These are phyloP conservation scores for Xylaria grammica DNA, from an alignment of 495 filamentous ascomycete genomes.

Conservation along the genomic window DNA sequence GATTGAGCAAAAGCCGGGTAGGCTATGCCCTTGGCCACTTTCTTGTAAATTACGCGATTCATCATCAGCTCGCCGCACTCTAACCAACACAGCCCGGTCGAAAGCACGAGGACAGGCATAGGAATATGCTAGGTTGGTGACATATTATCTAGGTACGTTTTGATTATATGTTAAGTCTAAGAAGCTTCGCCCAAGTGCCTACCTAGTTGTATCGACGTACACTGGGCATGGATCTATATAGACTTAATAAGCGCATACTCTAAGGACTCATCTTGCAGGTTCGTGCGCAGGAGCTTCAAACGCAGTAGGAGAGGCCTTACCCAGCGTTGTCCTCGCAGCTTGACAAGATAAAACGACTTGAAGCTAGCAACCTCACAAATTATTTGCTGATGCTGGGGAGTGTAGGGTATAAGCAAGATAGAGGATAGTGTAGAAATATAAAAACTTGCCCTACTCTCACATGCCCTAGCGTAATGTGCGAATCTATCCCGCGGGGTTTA, in stretches of 20 bases:
- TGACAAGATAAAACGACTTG: slow-evolving; percentile 24
- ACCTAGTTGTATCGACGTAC: too few species aligned
- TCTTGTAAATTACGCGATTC: neutral
- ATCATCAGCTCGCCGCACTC: neutral
- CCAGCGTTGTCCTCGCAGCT: slow-evolving; percentile 36
- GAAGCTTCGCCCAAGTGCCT: too few species aligned
- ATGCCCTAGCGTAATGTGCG: slow-evolving; percentile 29
- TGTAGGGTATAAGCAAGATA: too few species aligned
- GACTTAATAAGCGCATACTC: too few species aligned
- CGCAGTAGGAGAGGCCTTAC: slow-evolving; percentile 41
- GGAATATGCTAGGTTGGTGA: too few species aligned
- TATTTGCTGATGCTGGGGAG: too few species aligned
- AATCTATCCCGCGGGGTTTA: slow-evolving; percentile 23
- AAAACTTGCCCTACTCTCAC: slow-evolving; percentile 30
- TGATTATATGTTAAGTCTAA: too few species aligned
- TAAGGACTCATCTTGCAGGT: too few species aligned
- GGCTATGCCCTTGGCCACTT: neutral
- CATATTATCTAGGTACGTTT: too few species aligned
- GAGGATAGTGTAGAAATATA: neutral
- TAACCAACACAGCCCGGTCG: neutral
- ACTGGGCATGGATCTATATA: too few species aligned
- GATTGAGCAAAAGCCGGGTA: neutral
- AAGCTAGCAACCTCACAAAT: too few species aligned
- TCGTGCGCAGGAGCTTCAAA: slow-evolving; percentile 13
- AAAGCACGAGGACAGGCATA: too few species aligned